A percentile compares a stretch with the other conserved stretches of the same genome.
Conservation (phyloP, 2,329 filamentous ascomycete genomes). For the Colletotrichum eleusines region DNA sequence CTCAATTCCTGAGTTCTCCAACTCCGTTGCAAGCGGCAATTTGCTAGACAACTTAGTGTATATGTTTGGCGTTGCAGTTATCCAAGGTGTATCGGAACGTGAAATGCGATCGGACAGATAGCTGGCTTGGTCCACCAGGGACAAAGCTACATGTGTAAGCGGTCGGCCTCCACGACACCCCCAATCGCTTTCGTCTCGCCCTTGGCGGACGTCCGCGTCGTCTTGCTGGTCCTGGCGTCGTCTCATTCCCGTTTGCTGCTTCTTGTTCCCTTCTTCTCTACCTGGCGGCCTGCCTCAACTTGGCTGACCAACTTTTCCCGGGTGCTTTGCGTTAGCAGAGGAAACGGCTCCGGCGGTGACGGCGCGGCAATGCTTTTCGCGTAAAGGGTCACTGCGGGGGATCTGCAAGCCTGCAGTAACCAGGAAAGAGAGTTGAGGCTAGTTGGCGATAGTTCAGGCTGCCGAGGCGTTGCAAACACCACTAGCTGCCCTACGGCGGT, state of each 20-base stretch:
- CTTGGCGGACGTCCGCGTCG: conserved; percentile 1
- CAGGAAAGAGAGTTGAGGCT: conserved; percentile 35
- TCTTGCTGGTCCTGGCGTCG: not conserved
- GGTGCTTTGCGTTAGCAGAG: not conserved
- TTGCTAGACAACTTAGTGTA: not conserved
- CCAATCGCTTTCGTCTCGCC: conserved; percentile 21
- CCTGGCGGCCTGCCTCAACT: not conserved
- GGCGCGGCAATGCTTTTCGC: conserved; percentile 4
- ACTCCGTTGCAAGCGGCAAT: conserved; percentile 18
- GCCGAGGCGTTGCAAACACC: conserved; percentile 15
- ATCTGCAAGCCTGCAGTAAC: conserved; percentile 26
- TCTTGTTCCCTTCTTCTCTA: not conserved
- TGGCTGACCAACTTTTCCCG: not conserved
- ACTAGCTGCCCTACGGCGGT: conserved; percentile 27
- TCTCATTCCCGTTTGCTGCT: not conserved
- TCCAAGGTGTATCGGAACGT: conserved; percentile 22
- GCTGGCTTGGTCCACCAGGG: not conserved
- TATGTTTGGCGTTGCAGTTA: not conserved
- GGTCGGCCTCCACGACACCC: not conserved
- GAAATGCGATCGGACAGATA: conserved; percentile 21
- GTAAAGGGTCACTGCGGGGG: conserved; percentile 31
- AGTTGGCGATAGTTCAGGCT: conserved; percentile 27
- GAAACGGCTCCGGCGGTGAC: conserved; percentile 8
- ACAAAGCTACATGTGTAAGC: not conserved
- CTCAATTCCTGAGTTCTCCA: conserved; percentile 10